Evolutionary conservation across 2,329 filamentous ascomycete species (phyloP), one percentile per base, ranked within the genome.

Genomic region (Cytospora chrysosperma): DNA sequence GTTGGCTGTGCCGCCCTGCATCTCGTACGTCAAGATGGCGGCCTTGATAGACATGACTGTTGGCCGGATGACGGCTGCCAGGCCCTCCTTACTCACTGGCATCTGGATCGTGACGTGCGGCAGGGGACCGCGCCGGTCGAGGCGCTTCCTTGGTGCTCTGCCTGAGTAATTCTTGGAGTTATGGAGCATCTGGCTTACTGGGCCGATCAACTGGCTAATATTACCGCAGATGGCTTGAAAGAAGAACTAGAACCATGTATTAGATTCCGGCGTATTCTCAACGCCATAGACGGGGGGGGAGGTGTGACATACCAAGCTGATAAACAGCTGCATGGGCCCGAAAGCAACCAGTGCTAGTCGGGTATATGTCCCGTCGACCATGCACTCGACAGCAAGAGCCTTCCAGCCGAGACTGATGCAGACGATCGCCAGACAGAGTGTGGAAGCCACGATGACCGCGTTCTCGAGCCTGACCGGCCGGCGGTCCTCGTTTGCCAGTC

Each of bases 121-220:
- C n/a, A 93, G 81, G 26, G 15, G 30, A 9, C 47, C 21, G 26
- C 79, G 72, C 8, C 76, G 71, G 1, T 76, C 77, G 63, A 84
- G 83, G 27, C 92, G 75, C 55, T 89, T 81, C 26, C 83, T 83
- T 1, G 88, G 87, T 13, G 88, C 82, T 21, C 82, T 80, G 1
- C 89, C 91, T 0, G 91, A 94, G 77, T 90, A 95, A 78, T 89
- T 94, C 74, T 90, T 91, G 71, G 90, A 92, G 81, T 95, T 95
- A 70, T 82, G 78, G 40, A 82, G 85, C 73, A 94, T 81, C 72
- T 93, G 89, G 54, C 84, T 83, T 62, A 93, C 85, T 0, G 91
- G 91, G 8, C 91, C 91, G 3, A 58, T 7, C 26, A 65, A 26
- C 51, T 60, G 58, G 26, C 49, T 49, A 30, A 53, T 62, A 34